Evolutionary conservation across 2,329 filamentous ascomycete species (phyloP), one percentile per base, ranked within the genome.

Genomic region (Xylaria sp.): DNA sequence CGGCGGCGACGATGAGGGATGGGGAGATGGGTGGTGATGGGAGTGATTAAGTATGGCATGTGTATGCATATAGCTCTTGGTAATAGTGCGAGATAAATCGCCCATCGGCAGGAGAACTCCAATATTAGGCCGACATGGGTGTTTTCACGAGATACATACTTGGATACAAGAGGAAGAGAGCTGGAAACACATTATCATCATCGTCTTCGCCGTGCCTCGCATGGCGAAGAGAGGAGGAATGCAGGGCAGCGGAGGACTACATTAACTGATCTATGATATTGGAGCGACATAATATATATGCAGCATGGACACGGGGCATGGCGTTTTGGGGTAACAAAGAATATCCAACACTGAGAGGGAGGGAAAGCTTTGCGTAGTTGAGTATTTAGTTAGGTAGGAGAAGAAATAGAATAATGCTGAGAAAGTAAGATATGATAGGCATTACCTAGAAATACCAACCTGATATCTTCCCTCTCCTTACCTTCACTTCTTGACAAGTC

Each of bases 1-100:
- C 3, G 87, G 81, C 0, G 85, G 85, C 27, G 86, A 87, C 50
- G 83, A 84, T 63, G 87, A 89, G 72, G 87, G 84, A 1, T 91
- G 89, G 89, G 89, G 87, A 5, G 88, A 90, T 69, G 87, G 87
- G 7, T 91, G 89, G 89, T 89, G 64, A 64, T 55, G 2, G 10
- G 13, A 27, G 5, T 55, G 4, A 17, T 39, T 11, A 25, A 39
- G 4, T 25, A 50, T 49, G 2, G 20, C 11, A 53, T 20, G 6
- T 20, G 2, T 20, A 22, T 20, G 22, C 15, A 25, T 54, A 17
- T 27, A 25, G 11, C 17, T 44, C 20, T 22, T 45, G 1, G 6
- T 11, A 11, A 5, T 22, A 22, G 38, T 17, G 31, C 5, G 45
- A 17, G 25, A 29, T 49, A 5, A 49, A 29, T 9, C 5, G 17